These are phyloP conservation scores for Talaromyces proteolyticus DNA, from an alignment of 495 filamentous ascomycete genomes.

Conservation along the genomic window DNA sequence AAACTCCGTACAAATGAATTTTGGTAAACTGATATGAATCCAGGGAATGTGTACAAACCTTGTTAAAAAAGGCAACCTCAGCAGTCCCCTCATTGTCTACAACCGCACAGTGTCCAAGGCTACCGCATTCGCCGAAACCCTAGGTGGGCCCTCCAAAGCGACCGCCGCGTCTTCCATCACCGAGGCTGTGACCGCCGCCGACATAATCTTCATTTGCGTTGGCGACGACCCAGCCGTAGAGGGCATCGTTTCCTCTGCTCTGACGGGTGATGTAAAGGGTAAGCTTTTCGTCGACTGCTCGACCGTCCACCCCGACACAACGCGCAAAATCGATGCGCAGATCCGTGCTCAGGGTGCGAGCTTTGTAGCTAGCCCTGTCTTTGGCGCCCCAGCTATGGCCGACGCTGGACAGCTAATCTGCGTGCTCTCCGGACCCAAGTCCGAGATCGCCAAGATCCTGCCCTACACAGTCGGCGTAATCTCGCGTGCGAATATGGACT, in stretches of 20 bases:
- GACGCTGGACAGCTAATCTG: constrained; percentile 69
- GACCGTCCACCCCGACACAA: constrained; percentile 82
- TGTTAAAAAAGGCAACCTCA: constrained; percentile 65
- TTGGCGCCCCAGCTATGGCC: constrained; percentile 76
- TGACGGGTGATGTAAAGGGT: constrained; percentile 47
- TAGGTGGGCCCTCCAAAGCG: constrained; percentile 49
- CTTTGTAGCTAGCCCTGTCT: constrained; percentile 78
- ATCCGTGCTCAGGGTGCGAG: constrained; percentile 53
- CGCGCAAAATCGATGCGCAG: constrained; percentile 51
- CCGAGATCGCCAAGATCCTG: constrained; percentile 54
- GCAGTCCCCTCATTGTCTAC: constrained; percentile 65
- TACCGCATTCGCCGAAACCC: constrained; percentile 44
- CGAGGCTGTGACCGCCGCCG: constrained; percentile 60
- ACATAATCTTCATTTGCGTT: constrained; percentile 81
- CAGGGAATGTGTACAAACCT: constrained; percentile 87
- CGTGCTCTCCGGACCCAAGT: constrained; percentile 65
- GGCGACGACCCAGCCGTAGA: constrained; percentile 71
- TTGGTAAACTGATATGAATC: background rate
- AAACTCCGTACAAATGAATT: constrained; percentile 13
- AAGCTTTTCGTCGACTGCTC: constrained; percentile 84
- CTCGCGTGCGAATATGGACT: constrained; percentile 60
- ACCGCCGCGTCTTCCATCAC: constrained; percentile 53
- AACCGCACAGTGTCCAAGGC: constrained; percentile 68
- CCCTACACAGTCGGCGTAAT: constrained; percentile 80
- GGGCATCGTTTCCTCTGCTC: constrained; percentile 43